phyloP scores from a whole-genome alignment of 208 protist genomes.

The Trypanosoma mega region DNA sequence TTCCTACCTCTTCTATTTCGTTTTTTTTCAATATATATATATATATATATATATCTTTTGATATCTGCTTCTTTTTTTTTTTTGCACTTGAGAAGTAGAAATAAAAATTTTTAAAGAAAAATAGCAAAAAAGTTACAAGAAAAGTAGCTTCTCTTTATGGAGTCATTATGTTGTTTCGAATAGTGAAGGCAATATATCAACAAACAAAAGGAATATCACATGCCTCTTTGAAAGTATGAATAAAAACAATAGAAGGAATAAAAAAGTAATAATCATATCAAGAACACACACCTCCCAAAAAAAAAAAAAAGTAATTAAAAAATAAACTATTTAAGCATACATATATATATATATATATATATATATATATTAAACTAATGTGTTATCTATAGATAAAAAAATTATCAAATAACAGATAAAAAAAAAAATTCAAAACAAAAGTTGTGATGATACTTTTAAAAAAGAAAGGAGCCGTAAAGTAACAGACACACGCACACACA shows the following conservation, averaged over 20 bases:
- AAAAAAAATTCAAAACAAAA: conserved; percentile 17
- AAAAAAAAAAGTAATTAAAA: conserved; percentile 15
- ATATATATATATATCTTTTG: no score
- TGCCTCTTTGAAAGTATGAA: conserved; percentile 1
- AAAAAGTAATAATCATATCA: conserved; percentile 16
- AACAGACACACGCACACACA: no score
- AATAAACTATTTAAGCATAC: conserved; percentile 10
- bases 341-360: conserved; percentile 8
- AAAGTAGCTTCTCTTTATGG: neutral
- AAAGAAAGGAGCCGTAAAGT: conserved; percentile 10
- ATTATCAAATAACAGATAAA: neutral
- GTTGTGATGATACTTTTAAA: conserved; percentile 9
- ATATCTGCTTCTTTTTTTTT: no score
- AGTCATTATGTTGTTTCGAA: neutral
- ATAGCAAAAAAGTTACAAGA: neutral
- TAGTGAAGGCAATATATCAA: no score
- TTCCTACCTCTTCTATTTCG: no score
- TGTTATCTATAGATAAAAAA: conserved; percentile 2
- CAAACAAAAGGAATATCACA: neutral
- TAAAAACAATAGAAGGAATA: conserved; percentile 7
- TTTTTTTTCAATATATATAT: no score
- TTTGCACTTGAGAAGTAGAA: no score
- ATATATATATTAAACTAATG: conserved; percentile 7
- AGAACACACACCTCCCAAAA: conserved; percentile 4
- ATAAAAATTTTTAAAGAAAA: no score